A percentile compares a stretch with the other conserved stretches of the same genome.
These are phyloP conservation scores for Diutina pseudorugosa DNA, from an alignment of 1,139 yeast species.

Conservation along the genomic window DNA sequence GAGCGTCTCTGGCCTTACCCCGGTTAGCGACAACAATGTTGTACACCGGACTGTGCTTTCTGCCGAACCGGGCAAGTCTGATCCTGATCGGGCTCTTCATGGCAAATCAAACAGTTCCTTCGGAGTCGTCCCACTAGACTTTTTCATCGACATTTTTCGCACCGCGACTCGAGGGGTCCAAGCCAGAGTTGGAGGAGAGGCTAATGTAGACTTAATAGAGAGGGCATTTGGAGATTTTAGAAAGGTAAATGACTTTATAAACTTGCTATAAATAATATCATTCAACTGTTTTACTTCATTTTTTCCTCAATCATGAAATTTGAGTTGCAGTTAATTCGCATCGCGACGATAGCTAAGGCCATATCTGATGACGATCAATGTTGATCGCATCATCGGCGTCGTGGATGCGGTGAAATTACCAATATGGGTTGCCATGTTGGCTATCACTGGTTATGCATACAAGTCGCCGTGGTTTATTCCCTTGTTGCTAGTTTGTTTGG, in stretches of 20 bases:
- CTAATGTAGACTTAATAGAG: too few relatives aligned
- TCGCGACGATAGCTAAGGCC: too few relatives aligned
- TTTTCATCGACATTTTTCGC: neutral
- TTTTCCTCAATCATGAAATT: too few relatives aligned
- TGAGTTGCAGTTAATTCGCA: too few relatives aligned
- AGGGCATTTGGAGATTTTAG: too few relatives aligned
- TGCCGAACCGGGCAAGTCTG: slow-evolving; percentile 86
- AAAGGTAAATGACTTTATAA: too few relatives aligned
- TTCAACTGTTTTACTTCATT: too few relatives aligned
- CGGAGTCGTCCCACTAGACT: too few relatives aligned
- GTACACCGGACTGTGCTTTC: slow-evolving; percentile 77
- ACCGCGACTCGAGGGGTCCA: neutral
- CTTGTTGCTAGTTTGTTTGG: neutral
- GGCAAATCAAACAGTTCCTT: slow-evolving; percentile 6
- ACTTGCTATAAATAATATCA: too few relatives aligned
- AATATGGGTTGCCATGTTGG: neutral
- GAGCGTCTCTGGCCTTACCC: slow-evolving; percentile 60
- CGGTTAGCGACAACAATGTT: slow-evolving; percentile 84
- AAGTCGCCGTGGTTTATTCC: neutral
- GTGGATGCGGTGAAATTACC: neutral
- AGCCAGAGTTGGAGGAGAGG: too few relatives aligned
- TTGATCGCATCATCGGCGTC: neutral
- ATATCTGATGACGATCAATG: neutral
- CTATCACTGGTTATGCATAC: neutral
- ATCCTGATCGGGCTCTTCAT: slow-evolving; percentile 34